phyloP scores from a whole-genome alignment of 495 filamentous ascomycete genomes.

The Penicillium parvum region DNA sequence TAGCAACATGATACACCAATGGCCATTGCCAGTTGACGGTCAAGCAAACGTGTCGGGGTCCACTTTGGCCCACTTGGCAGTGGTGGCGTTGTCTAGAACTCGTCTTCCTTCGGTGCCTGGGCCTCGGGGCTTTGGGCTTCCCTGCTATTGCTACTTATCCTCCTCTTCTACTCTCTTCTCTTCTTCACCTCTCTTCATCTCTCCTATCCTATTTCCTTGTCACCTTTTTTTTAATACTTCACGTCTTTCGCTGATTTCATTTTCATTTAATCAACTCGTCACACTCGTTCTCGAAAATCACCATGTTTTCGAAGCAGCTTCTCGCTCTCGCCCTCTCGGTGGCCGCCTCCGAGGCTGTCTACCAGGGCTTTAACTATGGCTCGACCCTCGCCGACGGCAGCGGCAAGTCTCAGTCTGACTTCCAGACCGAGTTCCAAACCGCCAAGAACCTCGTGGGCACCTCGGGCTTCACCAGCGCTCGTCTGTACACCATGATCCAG shows the following conservation, averaged over 20 bases:
- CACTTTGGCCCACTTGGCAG: conserved; percentile 11
- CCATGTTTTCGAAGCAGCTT: conserved; percentile 35
- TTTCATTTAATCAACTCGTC: conserved; percentile 4
- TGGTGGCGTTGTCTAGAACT: conserved; percentile 21
- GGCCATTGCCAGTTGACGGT: background rate
- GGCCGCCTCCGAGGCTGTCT: conserved; percentile 43
- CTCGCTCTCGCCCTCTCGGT: conserved; percentile 44
- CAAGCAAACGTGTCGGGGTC: conserved; percentile 23
- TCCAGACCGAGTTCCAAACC: conserved; percentile 62
- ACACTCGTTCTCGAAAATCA: conserved; percentile 9
- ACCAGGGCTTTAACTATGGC: conserved; percentile 83
- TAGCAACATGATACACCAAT: conserved; percentile 7
- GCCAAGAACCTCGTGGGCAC: conserved; percentile 67
- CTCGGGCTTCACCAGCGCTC: conserved; percentile 69
- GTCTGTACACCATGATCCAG: conserved; percentile 62
- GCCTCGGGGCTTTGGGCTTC: background rate
- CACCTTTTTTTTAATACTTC: conserved; percentile 4
- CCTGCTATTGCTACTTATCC: conserved; percentile 6
- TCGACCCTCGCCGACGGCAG: conserved; percentile 56
- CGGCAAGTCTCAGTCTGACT: conserved; percentile 61
- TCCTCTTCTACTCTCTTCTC: background rate
- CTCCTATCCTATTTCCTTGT: conserved; percentile 4
- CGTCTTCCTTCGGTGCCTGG: too few species aligned
- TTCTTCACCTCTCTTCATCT: conserved; percentile 3
- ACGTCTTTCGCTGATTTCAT: background rate